Conservation (phyloP, 495 filamentous ascomycete species). For the Platismatia glauca region DNA sequence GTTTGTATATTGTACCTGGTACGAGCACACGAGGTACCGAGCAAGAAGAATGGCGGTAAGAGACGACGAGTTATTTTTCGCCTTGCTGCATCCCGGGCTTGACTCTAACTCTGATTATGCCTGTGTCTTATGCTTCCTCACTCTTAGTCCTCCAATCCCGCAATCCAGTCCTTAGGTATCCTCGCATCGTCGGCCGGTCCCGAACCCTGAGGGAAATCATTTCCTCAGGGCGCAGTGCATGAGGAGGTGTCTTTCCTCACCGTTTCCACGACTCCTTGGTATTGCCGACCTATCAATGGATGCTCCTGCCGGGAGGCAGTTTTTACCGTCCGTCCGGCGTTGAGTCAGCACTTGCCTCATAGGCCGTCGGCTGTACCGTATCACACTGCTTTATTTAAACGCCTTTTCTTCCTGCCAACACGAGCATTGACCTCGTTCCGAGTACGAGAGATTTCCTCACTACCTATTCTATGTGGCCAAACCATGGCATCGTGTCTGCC, state of each 20-base stretch:
- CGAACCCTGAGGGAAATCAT: neutral
- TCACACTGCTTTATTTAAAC: neutral
- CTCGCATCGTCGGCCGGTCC: neutral
- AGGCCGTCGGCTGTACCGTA: neutral
- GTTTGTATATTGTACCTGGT: no score
- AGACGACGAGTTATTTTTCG: no score
- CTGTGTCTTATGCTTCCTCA: no score
- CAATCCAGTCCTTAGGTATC: neutral
- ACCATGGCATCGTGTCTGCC: neutral
- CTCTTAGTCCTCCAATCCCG: no score
- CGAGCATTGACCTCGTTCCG: neutral
- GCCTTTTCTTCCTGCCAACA: neutral
- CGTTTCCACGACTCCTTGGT: no score
- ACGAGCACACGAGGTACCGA: no score
- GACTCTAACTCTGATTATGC: no score
- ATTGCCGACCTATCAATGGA: neutral
- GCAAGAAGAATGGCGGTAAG: no score
- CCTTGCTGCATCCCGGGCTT: no score
- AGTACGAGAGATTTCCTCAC: neutral
- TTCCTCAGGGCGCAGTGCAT: neutral
- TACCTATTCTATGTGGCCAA: neutral
- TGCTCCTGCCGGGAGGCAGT: neutral
- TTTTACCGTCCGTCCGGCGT: neutral
- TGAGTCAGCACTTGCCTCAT: neutral
- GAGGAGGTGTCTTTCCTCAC: neutral